Conservation (phyloP, 441 rosid genomes). For the Kokia cookei region DNA sequence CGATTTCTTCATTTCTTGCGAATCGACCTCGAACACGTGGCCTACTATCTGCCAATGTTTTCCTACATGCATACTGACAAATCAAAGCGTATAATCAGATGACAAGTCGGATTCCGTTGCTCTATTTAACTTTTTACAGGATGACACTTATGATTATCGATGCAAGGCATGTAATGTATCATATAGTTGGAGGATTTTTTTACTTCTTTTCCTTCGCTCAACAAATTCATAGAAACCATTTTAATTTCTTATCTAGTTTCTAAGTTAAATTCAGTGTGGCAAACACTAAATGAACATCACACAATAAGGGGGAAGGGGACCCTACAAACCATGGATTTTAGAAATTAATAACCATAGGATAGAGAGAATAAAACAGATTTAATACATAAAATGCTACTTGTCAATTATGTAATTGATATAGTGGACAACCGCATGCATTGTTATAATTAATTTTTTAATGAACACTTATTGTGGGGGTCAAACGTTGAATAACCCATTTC, state of each 20-base stretch:
- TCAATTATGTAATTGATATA: too few species aligned
- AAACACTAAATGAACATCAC: background rate
- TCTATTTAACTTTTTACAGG: background rate
- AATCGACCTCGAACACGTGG: slow-evolving; percentile 90
- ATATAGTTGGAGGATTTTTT: background rate
- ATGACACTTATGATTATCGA: too few species aligned
- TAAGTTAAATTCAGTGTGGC: background rate
- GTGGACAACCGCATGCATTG: too few species aligned
- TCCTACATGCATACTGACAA: slow-evolving; percentile 80
- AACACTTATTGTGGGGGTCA: too few species aligned
- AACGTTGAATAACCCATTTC: too few species aligned
- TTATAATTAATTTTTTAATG: too few species aligned
- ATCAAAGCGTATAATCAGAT: background rate
- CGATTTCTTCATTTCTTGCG: slow-evolving; percentile 75
- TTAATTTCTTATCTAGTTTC: background rate
- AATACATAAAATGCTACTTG: too few species aligned
- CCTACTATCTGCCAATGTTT: slow-evolving; percentile 90
- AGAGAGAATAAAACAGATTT: background rate
- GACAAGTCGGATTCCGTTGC: background rate
- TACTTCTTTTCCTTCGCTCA: background rate
- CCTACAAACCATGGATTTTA: background rate
- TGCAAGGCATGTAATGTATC: too few species aligned
- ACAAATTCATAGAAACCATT: background rate
- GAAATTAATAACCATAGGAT: background rate
- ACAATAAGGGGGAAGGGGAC: background rate